phyloP scores from a whole-genome alignment of 257 asterid genomes.

The Nicotiana obtusifolia region DNA sequence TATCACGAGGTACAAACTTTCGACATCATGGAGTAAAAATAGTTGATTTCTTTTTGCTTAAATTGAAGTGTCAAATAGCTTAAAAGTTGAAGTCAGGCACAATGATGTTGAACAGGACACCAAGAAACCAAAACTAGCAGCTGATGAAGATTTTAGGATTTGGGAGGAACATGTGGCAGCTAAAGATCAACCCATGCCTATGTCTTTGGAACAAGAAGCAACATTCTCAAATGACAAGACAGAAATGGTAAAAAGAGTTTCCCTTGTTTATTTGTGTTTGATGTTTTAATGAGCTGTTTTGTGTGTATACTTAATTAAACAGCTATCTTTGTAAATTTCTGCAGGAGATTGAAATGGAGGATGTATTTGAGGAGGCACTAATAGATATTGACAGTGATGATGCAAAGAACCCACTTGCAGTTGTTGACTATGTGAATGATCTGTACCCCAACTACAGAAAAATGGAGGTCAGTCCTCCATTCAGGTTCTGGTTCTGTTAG shows the following conservation, averaged over 20 bases:
- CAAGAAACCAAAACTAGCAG: slow-evolving; percentile 27
- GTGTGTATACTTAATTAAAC: background rate
- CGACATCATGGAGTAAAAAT: background rate
- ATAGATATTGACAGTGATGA: slow-evolving; percentile 62
- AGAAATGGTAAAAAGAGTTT: slow-evolving; percentile 30
- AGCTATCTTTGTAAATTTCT: background rate
- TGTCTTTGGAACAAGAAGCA: slow-evolving; percentile 59
- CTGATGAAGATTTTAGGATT: slow-evolving; percentile 15
- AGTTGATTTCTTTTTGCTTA: background rate
- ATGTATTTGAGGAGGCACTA: slow-evolving; percentile 60
- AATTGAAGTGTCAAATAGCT: background rate
- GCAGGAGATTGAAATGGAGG: slow-evolving; percentile 87
- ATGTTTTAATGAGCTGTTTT: background rate
- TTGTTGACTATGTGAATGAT: slow-evolving; percentile 66
- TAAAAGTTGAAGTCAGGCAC: background rate
- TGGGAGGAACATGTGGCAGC: slow-evolving; percentile 33
- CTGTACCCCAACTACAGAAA: slow-evolving; percentile 60
- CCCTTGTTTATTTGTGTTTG: background rate
- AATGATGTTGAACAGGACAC: slow-evolving; percentile 18
- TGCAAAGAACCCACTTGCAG: slow-evolving; percentile 64
- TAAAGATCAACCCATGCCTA: slow-evolving; percentile 58
- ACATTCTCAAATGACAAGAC: slow-evolving; percentile 31
- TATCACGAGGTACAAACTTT: slow-evolving; percentile 30
- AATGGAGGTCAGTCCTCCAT: slow-evolving; percentile 46
- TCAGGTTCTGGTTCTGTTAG: background rate